These are phyloP conservation scores for Moesziomyces sp. DNA, from an alignment of 1,284 basidiomycete genomes.

Conservation along the genomic window DNA sequence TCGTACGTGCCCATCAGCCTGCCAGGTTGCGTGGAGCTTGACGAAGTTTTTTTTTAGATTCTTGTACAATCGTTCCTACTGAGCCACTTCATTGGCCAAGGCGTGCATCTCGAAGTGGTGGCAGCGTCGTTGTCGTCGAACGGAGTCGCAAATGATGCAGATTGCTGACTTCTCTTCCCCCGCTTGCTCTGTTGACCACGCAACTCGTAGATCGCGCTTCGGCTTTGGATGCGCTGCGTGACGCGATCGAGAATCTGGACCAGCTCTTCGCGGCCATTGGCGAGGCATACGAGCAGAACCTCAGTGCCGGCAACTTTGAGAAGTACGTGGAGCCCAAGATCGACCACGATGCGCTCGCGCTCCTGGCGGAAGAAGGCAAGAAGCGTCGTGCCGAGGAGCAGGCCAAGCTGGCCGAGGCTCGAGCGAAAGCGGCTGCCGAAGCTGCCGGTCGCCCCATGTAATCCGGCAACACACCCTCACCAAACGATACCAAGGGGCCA, in stretches of 20 bases:
- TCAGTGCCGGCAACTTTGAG: constrained; percentile 55
- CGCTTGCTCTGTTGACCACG: background rate
- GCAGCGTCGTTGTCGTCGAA: background rate
- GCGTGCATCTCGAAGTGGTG: constrained; percentile 11
- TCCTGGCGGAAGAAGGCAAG: constrained; percentile 42
- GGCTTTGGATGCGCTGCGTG: constrained; percentile 57
- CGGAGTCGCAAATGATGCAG: background rate
- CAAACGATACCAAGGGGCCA: background rate
- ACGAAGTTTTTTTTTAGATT: constrained; percentile 52
- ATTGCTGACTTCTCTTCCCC: background rate
- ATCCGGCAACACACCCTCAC: background rate
- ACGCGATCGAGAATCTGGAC: constrained; percentile 61
- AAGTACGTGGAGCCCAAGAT: constrained; percentile 46
- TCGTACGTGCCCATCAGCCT: constrained; percentile 45
- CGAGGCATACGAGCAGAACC: constrained; percentile 55
- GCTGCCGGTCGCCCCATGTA: constrained; percentile 47
- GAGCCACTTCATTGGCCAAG: constrained; percentile 45
- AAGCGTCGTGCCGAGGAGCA: constrained; percentile 40
- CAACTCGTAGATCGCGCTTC: constrained; percentile 36
- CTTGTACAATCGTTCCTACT: constrained; percentile 68
- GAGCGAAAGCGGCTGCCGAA: constrained; percentile 31
- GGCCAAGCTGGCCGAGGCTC: constrained; percentile 36
- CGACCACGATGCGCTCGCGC: constrained; percentile 43
- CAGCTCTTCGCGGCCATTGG: constrained; percentile 58
- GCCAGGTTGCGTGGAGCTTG: constrained; percentile 47